phyloP scores from a whole-genome alignment of 2,329 filamentous ascomycete species.

The Setomelanomma holmii region DNA sequence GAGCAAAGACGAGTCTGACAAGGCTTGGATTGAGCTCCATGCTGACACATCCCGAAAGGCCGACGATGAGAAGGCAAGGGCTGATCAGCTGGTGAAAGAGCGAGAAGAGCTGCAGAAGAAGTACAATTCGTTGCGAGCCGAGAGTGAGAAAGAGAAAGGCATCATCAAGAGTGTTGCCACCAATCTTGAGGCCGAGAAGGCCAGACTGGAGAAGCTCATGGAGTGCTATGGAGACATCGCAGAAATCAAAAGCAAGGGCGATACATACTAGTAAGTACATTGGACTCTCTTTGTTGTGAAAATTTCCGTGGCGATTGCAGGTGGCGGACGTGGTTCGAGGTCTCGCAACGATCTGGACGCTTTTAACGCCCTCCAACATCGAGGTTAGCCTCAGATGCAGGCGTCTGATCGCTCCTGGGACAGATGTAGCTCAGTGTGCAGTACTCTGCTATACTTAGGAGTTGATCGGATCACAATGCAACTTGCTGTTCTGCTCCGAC shows the following conservation, averaged over 20 bases:
- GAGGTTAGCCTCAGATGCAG: neutral
- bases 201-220: constrained; percentile 52
- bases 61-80: constrained; percentile 40
- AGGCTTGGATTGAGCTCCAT: constrained; percentile 53
- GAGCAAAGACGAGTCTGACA: constrained; percentile 54
- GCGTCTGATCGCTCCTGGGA: neutral
- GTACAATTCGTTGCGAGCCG: constrained; percentile 40
- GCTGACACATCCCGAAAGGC: constrained; percentile 43
- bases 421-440: constrained; percentile 8
- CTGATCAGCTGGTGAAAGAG: constrained; percentile 40
- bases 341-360: neutral
- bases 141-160: constrained; percentile 47
- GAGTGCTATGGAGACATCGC: constrained; percentile 52
- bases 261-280: constrained; percentile 54
- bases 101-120: constrained; percentile 45
- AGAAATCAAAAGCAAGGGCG: constrained; percentile 53
- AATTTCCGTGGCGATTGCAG: neutral
- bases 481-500: constrained; percentile 20
- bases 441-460: constrained; percentile 10
- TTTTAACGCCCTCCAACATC: neutral
- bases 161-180: constrained; percentile 47
- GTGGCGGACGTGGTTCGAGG: too few relatives aligned
- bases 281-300: constrained; percentile 26
- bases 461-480: constrained; percentile 30
- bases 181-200: constrained; percentile 52